Evolutionary conservation across 202 grass and related monocot genomes (phyloP).

Genomic region (Thinopyrum obtusiflorum): DNA sequence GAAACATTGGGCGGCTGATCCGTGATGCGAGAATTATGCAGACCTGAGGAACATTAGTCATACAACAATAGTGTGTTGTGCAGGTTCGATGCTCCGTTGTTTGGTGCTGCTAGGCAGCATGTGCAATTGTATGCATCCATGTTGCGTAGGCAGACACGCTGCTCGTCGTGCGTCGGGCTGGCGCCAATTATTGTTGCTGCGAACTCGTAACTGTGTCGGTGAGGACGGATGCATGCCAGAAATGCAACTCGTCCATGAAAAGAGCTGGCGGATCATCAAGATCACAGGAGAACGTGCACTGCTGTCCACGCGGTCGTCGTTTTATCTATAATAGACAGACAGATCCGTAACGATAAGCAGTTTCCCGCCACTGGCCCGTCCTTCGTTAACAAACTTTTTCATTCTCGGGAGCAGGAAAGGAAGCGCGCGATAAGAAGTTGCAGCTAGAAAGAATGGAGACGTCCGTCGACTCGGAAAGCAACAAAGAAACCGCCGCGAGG

Average conservation of each 20-base stretch:
- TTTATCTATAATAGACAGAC: no score
- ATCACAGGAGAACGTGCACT: background rate
- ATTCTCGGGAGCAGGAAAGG: no score
- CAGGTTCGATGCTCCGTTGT: no score
- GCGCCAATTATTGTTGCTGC: background rate
- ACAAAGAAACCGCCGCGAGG: background rate
- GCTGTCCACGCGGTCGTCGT: no score
- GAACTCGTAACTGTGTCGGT: background rate
- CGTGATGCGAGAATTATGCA: background rate
- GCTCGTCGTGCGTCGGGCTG: background rate
- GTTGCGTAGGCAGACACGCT: no score
- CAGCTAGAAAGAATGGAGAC: background rate
- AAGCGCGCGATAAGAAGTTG: background rate
- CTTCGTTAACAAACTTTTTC: no score
- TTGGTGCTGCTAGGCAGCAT: no score
- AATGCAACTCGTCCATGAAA: background rate
- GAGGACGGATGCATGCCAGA: no score
- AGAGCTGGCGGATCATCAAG: background rate
- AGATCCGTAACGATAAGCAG: no score
- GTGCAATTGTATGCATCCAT: no score
- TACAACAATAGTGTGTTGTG: no score
- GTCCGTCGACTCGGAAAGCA: background rate
- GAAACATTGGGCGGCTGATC: background rate
- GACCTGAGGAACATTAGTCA: background rate
- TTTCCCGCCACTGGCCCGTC: no score